Conservation (phyloP, 768 basidiomycete genomes). For the Calvatia gigantea region DNA sequence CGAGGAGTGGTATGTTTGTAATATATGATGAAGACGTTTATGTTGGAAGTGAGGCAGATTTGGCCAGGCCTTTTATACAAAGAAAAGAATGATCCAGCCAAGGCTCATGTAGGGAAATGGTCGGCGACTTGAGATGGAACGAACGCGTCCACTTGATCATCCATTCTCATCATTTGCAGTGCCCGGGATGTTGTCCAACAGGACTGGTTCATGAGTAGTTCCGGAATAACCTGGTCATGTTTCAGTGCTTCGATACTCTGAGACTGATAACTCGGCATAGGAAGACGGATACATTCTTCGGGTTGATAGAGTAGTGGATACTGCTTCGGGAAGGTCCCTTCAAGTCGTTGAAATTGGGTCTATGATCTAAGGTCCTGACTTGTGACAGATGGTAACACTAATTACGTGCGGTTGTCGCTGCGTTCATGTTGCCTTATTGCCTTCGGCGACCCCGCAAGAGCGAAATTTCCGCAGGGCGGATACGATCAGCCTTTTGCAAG, state of each 20-base stretch:
- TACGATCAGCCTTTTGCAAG: no score
- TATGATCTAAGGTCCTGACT: no score
- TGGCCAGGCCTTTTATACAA: background rate
- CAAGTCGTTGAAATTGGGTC: no score
- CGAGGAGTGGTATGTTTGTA: constrained; percentile 3
- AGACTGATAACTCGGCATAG: background rate
- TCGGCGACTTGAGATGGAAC: no score
- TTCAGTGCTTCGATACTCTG: background rate
- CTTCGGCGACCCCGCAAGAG: no score
- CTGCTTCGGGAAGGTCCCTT: no score
- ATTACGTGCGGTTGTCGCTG: no score
- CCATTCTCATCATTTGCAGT: background rate
- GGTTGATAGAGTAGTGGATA: no score
- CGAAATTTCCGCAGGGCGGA: no score
- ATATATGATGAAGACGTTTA: constrained; percentile 3
- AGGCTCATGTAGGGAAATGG: background rate
- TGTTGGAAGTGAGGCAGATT: background rate
- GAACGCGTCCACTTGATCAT: background rate
- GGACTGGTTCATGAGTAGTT: no score
- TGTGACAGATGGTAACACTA: no score
- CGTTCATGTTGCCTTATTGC: no score
- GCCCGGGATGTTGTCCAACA: background rate
- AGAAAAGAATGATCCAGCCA: background rate
- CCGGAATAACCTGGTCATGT: background rate
- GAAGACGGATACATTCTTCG: background rate